Evolutionary conservation across 106 monocot genomes (phyloP).

Genomic region (Acorus gramineus): DNA sequence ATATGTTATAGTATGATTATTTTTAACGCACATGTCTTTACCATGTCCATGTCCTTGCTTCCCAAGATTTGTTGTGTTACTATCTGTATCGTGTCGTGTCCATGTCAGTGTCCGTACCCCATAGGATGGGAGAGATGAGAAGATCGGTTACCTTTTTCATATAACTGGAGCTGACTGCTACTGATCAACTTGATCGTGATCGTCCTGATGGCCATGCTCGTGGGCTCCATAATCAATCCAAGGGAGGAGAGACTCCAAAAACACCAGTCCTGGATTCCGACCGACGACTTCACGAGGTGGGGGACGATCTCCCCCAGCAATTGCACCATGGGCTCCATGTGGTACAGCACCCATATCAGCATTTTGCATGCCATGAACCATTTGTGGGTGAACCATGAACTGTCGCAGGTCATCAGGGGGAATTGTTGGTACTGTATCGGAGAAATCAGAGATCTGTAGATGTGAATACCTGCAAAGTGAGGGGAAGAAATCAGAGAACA

Average conservation of each 20-base stretch:
- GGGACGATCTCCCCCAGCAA: too few species aligned
- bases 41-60: too few species aligned
- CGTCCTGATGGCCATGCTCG: constrained; percentile 22
- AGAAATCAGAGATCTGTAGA: constrained; percentile 85
- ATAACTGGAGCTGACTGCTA: too few species aligned
- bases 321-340: constrained; percentile 20
- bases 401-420: constrained; percentile 88
- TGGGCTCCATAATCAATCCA: constrained; percentile 58
- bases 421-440: constrained; percentile 63
- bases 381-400: constrained; percentile 57
- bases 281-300: constrained; percentile 48
- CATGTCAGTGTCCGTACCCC: too few species aligned
- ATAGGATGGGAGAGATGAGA: too few species aligned
- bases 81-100: too few species aligned
- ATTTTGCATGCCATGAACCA: constrained; percentile 31
- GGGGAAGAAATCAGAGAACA: not conserved
- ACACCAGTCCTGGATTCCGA: constrained; percentile 64
- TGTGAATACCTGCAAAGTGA: constrained; percentile 69
- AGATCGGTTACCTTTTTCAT: too few species aligned
- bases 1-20: too few species aligned
- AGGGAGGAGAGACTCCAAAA: constrained; percentile 85
- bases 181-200: constrained; percentile 7
- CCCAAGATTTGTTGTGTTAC: too few species aligned
- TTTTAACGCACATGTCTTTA: too few species aligned
- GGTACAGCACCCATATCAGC: constrained; percentile 21